Conservation (phyloP, 2,329 filamentous ascomycete species). For the Fusarium napiforme region DNA sequence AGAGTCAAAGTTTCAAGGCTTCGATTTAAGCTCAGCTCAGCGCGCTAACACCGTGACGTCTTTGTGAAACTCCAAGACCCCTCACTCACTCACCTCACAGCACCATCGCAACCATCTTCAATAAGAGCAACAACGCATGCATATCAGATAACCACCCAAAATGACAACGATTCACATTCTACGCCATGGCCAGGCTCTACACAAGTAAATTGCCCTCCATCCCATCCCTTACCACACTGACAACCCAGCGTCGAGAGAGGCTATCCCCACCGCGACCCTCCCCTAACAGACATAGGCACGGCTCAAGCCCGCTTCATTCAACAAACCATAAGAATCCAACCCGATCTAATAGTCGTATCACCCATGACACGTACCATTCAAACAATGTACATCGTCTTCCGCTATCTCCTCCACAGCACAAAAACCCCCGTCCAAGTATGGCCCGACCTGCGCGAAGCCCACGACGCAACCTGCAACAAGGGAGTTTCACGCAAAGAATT, state of each 20-base stretch:
- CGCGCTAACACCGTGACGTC: neutral
- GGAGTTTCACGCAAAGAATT: slow-evolving; percentile 26
- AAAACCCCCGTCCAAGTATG: slow-evolving; percentile 31
- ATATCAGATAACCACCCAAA: neutral
- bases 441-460: slow-evolving; percentile 39
- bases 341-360: slow-evolving; percentile 24
- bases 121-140: neutral
- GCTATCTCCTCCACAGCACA: slow-evolving; percentile 1
- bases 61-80: neutral
- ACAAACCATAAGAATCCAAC: neutral
- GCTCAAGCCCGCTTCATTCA: slow-evolving; percentile 14
- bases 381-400: slow-evolving; percentile 35
- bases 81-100: neutral
- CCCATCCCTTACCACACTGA: neutral
- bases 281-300: slow-evolving; percentile 23
- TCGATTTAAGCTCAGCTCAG: neutral
- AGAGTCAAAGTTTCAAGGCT: no score
- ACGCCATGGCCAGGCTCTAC: slow-evolving; percentile 26
- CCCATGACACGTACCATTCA: slow-evolving; percentile 38
- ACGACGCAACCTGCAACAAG: slow-evolving; percentile 43
- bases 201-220: neutral
- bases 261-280: slow-evolving; percentile 33
- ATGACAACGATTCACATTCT: slow-evolving; percentile 28
- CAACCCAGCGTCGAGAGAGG: slow-evolving; percentile 23
- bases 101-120: neutral